Conservation (phyloP, 257 asterid species). For the Forsythia suspensa region DNA sequence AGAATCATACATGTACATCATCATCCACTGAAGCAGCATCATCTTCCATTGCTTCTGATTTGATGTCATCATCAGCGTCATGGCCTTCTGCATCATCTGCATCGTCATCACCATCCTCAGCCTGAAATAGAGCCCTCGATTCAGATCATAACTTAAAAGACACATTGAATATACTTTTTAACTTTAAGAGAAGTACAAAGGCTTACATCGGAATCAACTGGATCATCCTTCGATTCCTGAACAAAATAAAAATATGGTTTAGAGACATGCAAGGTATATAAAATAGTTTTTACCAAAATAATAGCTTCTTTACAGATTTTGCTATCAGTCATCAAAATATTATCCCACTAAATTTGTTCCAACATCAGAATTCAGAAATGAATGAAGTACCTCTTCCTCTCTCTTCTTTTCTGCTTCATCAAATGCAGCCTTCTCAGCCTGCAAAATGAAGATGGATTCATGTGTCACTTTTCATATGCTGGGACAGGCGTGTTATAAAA, state of each 20-base stretch:
- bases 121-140: constrained; percentile 37
- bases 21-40: constrained; percentile 35
- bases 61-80: constrained; percentile 46
- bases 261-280: background rate
- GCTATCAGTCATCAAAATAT: background rate
- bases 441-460: constrained; percentile 23
- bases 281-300: too few relatives aligned
- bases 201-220: constrained; percentile 41
- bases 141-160: background rate
- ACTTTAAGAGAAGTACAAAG: background rate
- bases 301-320: background rate
- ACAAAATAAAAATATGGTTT: background rate
- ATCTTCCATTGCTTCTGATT: constrained; percentile 42
- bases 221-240: constrained; percentile 34
- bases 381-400: constrained; percentile 73
- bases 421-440: constrained; percentile 95
- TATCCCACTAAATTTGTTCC: background rate
- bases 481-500: background rate
- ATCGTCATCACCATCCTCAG: constrained; percentile 60
- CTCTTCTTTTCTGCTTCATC: constrained; percentile 92
- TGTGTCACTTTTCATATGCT: background rate
- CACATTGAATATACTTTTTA: background rate
- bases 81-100: constrained; percentile 31
- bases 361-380: background rate
- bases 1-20: constrained; percentile 53